These are phyloP conservation scores for Aspergillus mulundensis DNA, from an alignment of 495 filamentous ascomycete species.

Conservation along the genomic window DNA sequence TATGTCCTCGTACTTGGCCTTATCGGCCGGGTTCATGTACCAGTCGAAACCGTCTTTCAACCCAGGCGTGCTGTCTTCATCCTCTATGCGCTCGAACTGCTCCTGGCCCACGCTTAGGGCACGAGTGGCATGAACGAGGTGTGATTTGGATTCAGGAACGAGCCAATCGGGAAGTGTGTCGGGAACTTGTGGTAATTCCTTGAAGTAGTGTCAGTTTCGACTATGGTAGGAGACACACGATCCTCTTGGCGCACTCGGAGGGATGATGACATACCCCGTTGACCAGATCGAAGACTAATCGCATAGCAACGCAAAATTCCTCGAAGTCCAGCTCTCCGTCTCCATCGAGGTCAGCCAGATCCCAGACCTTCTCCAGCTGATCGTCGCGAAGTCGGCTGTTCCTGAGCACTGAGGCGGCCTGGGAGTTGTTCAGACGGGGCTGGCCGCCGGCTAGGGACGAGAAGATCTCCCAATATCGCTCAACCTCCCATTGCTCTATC, in stretches of 20 bases:
- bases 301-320: constrained; percentile 98
- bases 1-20: constrained; percentile 91
- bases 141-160: constrained; percentile 91
- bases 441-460: constrained; percentile 74
- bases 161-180: constrained; percentile 86
- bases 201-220: constrained; percentile 3
- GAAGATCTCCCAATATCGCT: constrained; percentile 99
- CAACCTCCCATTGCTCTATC: constrained; percentile 93
- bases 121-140: constrained; percentile 84
- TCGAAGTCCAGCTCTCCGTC: constrained; percentile 98
- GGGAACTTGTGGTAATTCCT: constrained; percentile 89
- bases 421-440: constrained; percentile 78
- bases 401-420: constrained; percentile 91
- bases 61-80: constrained; percentile 73
- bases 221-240: background rate
- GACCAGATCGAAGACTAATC: constrained; percentile 91
- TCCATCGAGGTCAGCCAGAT: constrained; percentile 92
- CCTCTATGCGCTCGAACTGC: constrained; percentile 73
- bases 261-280: constrained; percentile 69
- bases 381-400: constrained; percentile 91
- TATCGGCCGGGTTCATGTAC: constrained; percentile 94
- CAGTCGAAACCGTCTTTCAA: constrained; percentile 97
- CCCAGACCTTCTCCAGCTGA: constrained; percentile 95
- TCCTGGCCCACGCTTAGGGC: constrained; percentile 72
- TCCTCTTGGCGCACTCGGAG: background rate